Conservation (phyloP, 2,329 filamentous ascomycete genomes). For the Blumeria graminis region DNA sequence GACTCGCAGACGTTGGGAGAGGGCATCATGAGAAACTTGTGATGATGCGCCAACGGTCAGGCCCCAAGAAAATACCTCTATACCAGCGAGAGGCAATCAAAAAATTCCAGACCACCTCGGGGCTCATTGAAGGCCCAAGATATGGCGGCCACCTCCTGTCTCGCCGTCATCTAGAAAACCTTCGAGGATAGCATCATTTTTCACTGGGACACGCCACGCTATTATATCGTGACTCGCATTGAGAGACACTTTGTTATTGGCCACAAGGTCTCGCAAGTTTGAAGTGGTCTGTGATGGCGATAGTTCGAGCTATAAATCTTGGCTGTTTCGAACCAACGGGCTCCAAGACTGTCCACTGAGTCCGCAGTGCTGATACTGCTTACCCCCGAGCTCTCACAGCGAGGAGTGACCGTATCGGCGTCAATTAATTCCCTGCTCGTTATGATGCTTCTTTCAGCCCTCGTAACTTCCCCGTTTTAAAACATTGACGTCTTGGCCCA, state of each 20-base stretch:
- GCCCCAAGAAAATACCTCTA: slow-evolving; percentile 34
- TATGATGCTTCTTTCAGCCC: slow-evolving; percentile 9
- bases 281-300: slow-evolving; percentile 19
- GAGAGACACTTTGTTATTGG: slow-evolving; percentile 24
- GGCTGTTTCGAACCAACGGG: slow-evolving; percentile 28
- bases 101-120: slow-evolving; percentile 25
- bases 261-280: slow-evolving; percentile 24
- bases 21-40: slow-evolving; percentile 27
- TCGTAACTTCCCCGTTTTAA: slow-evolving; percentile 57
- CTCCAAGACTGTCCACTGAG: slow-evolving; percentile 26
- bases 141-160: slow-evolving; percentile 29
- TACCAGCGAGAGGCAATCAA: slow-evolving; percentile 39
- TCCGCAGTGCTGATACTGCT: neutral
- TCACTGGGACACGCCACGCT: slow-evolving; percentile 12
- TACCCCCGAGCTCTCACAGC: too few species aligned
- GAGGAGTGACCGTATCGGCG: too few species aligned
- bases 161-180: slow-evolving; percentile 30
- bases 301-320: slow-evolving; percentile 30
- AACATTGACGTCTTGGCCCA: slow-evolving; percentile 51
- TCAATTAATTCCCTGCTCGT: too few species aligned
- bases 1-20: slow-evolving; percentile 25
- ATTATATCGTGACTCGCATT: slow-evolving; percentile 29
- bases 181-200: slow-evolving; percentile 10
- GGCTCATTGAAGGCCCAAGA: slow-evolving; percentile 29
- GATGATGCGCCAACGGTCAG: slow-evolving; percentile 39